Evolutionary conservation across 768 basidiomycete genomes (phyloP), one percentile per base, ranked within the genome.

Genomic region (Boletus patriciae): DNA sequence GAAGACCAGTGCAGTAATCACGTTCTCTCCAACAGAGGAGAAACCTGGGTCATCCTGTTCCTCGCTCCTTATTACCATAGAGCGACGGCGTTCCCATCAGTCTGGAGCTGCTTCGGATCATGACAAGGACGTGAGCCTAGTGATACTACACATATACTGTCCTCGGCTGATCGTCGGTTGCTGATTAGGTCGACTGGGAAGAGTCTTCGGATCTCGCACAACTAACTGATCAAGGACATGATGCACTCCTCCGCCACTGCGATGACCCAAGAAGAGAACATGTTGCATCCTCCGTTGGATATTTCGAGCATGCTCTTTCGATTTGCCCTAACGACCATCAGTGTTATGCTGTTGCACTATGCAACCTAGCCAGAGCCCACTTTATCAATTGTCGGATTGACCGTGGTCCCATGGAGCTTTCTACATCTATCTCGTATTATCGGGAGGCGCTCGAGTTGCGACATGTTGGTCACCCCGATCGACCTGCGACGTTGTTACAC

Each of bases 361-460:
- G 19, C 15, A 65, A 65, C 34, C 46, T 62, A 4, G 64, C 55
- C 4, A 45, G 8, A 1, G 54, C 51, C n/a, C 4, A 40, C 2
- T 53, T 50, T 19, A 46, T 52, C 37, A 23, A 15, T 2, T 57
- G 25, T 10, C 57, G 48, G 21, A n/a, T 42, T 10, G 27, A 42
- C 3, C 34, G 27, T 8, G 25, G 16, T 4, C 29, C 15, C 6
- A 2, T 2, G 5, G 12, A 33, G 5, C 37, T 50, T n/a, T 25
- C 46, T 1, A 13, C 27, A 1, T 19, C 59, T 29, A 62, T 59
- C 27, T 34, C 38, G 0, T 18, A 34, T 19, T 58, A 58, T 45
- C 54, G 41, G n/a, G 42, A 54, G 15, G 66, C 60, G 36, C 52
- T 67, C 45, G 37, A 41, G 15, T 19, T 62, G 3, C 60, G 54